phyloP scores from a whole-genome alignment of 176 grass and related monocot genomes.

The Alopecurus myosuroides region DNA sequence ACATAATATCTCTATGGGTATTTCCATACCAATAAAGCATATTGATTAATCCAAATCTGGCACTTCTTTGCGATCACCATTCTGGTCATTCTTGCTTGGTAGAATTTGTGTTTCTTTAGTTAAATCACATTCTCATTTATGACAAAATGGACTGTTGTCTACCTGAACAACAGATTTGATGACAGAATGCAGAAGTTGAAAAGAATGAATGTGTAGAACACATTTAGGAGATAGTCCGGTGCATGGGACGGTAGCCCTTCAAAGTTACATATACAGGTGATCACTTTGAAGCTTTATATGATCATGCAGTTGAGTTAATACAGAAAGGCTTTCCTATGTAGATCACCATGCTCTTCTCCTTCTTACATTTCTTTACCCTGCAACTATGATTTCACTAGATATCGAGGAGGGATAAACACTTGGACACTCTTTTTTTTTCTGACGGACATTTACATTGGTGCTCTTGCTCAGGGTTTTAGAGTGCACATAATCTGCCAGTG shows the following conservation, averaged over 20 bases:
- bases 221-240: constrained; percentile 72
- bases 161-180: constrained; percentile 60
- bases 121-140: too few species aligned
- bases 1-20: too few species aligned
- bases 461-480: constrained; percentile 60
- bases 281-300: constrained; percentile 85
- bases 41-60: too few species aligned
- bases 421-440: not conserved
- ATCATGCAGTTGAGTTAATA: constrained; percentile 74
- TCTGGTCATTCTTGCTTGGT: too few species aligned
- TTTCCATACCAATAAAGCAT: too few species aligned
- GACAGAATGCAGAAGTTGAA: constrained; percentile 86
- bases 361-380: too few species aligned
- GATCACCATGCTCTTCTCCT: too few species aligned
- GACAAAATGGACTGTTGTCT: not conserved
- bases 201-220: constrained; percentile 88
- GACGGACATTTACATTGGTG: not conserved
- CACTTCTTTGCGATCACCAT: too few species aligned
- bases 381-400: not conserved
- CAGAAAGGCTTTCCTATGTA: too few species aligned
- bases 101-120: too few species aligned
- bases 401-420: not conserved
- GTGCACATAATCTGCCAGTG: constrained; percentile 66
- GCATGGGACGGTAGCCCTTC: constrained; percentile 85
- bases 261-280: constrained; percentile 85